Conservation (phyloP, 1,139 yeast genomes). For the Hansenula sp. region DNA sequence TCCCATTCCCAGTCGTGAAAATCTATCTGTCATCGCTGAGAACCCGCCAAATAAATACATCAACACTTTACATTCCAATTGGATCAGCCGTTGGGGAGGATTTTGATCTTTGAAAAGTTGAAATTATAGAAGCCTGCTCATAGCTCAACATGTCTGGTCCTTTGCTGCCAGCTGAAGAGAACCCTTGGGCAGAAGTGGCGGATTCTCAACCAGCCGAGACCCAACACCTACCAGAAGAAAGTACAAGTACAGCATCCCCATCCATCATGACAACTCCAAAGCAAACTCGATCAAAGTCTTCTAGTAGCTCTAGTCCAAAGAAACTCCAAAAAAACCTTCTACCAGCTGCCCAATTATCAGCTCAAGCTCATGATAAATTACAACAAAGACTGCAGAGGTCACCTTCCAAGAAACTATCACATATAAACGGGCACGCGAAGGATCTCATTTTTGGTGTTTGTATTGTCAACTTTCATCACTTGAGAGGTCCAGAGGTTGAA, state of each 20-base stretch:
- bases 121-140: background rate
- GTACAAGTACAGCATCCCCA: background rate
- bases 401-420: slow-evolving; percentile 15
- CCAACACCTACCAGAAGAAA: background rate
- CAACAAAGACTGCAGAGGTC: slow-evolving; percentile 5
- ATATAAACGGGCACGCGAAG: slow-evolving; percentile 15
- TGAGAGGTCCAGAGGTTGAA: slow-evolving; percentile 93
- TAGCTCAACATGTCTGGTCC: background rate
- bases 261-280: background rate
- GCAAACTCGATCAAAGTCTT: background rate
- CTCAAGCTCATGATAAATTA: background rate
- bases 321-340: background rate
- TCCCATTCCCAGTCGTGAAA: too few relatives aligned
- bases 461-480: slow-evolving; percentile 90
- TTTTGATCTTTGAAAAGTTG: too few relatives aligned
- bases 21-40: too few relatives aligned
- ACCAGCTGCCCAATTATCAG: slow-evolving; percentile 1
- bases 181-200: slow-evolving; percentile 19
- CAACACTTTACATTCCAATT: background rate
- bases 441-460: slow-evolving; percentile 74
- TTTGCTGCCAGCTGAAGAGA: slow-evolving; percentile 7
- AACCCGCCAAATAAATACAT: too few relatives aligned
- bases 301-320: slow-evolving; percentile 1
- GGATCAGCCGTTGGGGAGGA: background rate
- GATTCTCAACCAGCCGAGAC: background rate